These are phyloP conservation scores for Zygosaccharomyces siamensis DNA, from an alignment of 805 yeast genomes.

Conservation along the genomic window DNA sequence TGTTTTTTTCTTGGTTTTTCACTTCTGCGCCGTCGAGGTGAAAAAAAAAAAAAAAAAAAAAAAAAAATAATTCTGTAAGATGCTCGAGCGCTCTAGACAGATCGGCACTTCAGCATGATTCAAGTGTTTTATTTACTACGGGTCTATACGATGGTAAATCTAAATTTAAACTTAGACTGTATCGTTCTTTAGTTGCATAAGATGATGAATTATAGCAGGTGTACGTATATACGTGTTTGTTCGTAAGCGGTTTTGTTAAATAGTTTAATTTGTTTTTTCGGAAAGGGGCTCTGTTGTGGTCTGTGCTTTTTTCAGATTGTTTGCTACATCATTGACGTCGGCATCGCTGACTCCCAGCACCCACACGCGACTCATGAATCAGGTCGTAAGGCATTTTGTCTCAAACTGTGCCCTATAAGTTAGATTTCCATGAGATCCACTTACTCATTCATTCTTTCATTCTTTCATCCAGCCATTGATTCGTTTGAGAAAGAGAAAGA, in stretches of 20 bases:
- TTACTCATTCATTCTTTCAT: background rate
- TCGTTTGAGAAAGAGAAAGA: background rate
- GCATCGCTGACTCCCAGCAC: slow-evolving; percentile 4
- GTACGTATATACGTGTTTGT: too few relatives aligned
- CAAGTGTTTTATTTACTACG: background rate
- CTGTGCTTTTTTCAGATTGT: background rate
- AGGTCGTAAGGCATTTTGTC: slow-evolving; percentile 6
- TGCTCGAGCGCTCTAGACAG: background rate
- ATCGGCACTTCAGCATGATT: background rate
- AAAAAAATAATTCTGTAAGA: background rate
- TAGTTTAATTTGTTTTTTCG: too few relatives aligned
- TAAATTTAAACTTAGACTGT: too few relatives aligned
- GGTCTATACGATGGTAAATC: too few relatives aligned
- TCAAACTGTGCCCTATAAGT: slow-evolving; percentile 3
- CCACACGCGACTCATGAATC: slow-evolving; percentile 7
- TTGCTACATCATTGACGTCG: background rate
- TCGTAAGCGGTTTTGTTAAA: too few relatives aligned
- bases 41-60: background rate
- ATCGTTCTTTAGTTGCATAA: too few relatives aligned
- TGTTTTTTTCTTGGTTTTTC: background rate
- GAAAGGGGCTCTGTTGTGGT: background rate
- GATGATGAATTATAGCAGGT: too few relatives aligned
- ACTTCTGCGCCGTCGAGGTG: background rate
- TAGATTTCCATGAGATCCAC: background rate
- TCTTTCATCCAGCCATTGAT: background rate